Conservation (phyloP, 805 yeast species). For the Gaillardinia entomophila region DNA sequence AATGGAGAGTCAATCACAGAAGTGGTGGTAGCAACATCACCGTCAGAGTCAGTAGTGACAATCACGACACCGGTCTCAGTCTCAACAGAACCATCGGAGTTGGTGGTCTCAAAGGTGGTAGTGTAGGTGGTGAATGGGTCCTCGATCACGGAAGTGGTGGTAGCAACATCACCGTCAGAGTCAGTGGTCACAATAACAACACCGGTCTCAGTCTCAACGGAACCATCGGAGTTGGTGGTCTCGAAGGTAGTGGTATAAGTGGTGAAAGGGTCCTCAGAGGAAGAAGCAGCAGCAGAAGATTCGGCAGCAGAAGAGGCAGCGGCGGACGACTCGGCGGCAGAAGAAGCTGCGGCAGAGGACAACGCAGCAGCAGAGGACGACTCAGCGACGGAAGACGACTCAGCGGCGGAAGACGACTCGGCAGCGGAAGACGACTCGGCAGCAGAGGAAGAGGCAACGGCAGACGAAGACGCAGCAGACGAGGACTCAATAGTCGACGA, state of each 20-base stretch:
- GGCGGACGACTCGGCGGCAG: conserved; percentile 1
- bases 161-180: conserved; percentile 10
- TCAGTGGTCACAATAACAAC: conserved; percentile 3
- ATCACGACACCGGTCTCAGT: not conserved
- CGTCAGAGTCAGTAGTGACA: conserved; percentile 2
- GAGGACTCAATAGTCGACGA: not conserved
- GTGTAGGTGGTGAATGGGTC: not conserved
- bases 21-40: conserved; percentile 1
- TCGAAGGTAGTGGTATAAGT: conserved; percentile 1
- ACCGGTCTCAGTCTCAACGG: conserved; percentile 16
- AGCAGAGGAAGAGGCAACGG: not conserved
- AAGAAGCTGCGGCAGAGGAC: not conserved
- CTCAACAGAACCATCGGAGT: not conserved
- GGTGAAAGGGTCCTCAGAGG: conserved; percentile 1
- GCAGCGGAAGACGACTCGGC: not conserved
- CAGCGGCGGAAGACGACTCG: conserved; percentile 1
- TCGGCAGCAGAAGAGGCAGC: not conserved
- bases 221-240: conserved; percentile 6
- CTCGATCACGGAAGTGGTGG: too few relatives aligned
- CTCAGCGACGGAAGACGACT: conserved; percentile 1
- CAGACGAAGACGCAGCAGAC: conserved; percentile 1
- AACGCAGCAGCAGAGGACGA: not conserved
- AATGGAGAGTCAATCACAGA: conserved; percentile 1
- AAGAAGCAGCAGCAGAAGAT: not conserved
- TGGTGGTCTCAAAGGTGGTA: not conserved